Conservation (phyloP, 306 rosid genomes). For the Elaeagnus macrophylla region DNA sequence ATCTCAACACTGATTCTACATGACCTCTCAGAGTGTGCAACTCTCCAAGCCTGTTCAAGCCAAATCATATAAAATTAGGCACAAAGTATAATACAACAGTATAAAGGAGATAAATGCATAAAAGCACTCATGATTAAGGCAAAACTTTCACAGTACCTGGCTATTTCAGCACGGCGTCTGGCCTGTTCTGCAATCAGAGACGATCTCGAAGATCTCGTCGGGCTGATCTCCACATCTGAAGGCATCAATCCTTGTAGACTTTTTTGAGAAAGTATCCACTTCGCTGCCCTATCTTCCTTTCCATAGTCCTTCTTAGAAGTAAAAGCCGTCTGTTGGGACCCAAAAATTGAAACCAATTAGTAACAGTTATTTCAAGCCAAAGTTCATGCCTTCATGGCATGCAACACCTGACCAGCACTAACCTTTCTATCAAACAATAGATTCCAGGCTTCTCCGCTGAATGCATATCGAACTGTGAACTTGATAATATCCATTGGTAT, state of each 20-base stretch:
- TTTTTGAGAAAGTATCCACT: constrained; percentile 72
- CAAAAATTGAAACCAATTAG: constrained; percentile 5
- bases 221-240: constrained; percentile 25
- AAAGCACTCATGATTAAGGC: not conserved
- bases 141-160: constrained; percentile 29
- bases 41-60: constrained; percentile 52
- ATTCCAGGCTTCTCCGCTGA: constrained; percentile 85
- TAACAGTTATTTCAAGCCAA: constrained; percentile 4
- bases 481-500: constrained; percentile 70
- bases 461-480: constrained; percentile 56
- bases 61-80: not conserved
- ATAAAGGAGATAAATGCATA: not conserved
- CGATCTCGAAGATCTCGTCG: constrained; percentile 42
- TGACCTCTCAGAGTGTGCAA: constrained; percentile 66
- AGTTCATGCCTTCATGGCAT: constrained; percentile 1
- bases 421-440: constrained; percentile 70
- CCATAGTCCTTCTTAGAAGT: constrained; percentile 71
- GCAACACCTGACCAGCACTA: not conserved
- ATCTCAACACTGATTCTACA: constrained; percentile 61
- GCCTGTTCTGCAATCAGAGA: constrained; percentile 61
- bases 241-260: constrained; percentile 52
- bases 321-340: constrained; percentile 60
- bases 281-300: constrained; percentile 58
- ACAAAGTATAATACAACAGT: not conserved
- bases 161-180: constrained; percentile 59